A percentile compares a stretch with the other conserved stretches of the same genome.
phyloP scores from a whole-genome alignment of 2,329 filamentous ascomycete species.

The Microdochium paspali region DNA sequence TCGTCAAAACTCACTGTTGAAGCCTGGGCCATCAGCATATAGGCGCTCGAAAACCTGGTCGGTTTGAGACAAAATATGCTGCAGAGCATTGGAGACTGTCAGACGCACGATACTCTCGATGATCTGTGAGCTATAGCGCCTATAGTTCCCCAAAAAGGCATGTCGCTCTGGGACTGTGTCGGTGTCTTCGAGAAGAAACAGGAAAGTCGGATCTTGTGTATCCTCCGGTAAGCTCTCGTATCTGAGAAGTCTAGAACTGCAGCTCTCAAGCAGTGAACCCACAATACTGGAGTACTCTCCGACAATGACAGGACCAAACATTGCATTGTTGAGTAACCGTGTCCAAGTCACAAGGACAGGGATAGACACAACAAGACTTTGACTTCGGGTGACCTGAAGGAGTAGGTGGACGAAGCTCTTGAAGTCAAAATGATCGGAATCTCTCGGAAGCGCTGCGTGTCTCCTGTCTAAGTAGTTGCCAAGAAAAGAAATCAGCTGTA shows the following conservation, averaged over 20 bases:
- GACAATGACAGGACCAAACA: constrained; percentile 56
- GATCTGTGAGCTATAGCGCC: constrained; percentile 78
- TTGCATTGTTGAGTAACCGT: constrained; percentile 63
- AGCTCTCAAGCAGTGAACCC: constrained; percentile 70
- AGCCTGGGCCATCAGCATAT: constrained; percentile 59
- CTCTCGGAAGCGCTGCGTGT: constrained; percentile 52
- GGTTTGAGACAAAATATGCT: constrained; percentile 75
- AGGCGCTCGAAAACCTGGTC: constrained; percentile 66
- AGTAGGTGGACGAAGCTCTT: constrained; percentile 72
- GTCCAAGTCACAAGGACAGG: constrained; percentile 88
- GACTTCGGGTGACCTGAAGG: constrained; percentile 68
- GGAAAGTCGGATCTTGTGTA: constrained; percentile 66
- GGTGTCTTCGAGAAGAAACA: constrained; percentile 86
- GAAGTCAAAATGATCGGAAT: constrained; percentile 48
- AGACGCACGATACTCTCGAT: constrained; percentile 80
- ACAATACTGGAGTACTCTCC: constrained; percentile 49
- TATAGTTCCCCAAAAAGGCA: constrained; percentile 91
- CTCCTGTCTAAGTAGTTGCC: constrained; percentile 78
- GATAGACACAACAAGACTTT: constrained; percentile 87
- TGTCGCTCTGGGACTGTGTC: constrained; percentile 91
- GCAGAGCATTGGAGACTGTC: constrained; percentile 75
- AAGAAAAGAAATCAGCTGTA: constrained; percentile 72
- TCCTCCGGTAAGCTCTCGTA: constrained; percentile 84
- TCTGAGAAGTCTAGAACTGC: constrained; percentile 72
- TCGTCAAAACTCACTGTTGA: constrained; percentile 44